These are phyloP conservation scores for Torulaspora gathmanii DNA, from an alignment of 805 yeast species.

Conservation along the genomic window DNA sequence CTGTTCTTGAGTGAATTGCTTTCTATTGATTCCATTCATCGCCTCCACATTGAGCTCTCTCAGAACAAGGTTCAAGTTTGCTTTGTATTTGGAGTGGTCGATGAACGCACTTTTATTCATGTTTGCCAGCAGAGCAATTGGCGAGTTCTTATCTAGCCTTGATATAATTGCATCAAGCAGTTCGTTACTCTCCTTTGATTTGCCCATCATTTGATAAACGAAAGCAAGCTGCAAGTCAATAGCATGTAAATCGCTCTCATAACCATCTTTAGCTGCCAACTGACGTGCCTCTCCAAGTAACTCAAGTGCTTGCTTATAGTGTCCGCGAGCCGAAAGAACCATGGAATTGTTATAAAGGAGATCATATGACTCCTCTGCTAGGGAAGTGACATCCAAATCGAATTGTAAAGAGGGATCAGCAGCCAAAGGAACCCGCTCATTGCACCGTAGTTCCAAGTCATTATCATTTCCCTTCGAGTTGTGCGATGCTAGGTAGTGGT, in stretches of 20 bases:
- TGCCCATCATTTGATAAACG: conserved; percentile 43
- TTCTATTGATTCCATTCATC: conserved; percentile 18
- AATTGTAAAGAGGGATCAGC: conserved; percentile 35
- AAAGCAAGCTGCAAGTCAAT: conserved; percentile 58
- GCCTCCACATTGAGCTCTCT: conserved; percentile 36
- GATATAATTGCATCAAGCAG: conserved; percentile 37
- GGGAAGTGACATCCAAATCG: conserved; percentile 11
- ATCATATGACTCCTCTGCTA: conserved; percentile 47
- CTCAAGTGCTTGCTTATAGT: conserved; percentile 40
- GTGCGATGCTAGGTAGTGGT: conserved; percentile 42
- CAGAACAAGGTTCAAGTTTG: conserved; percentile 30
- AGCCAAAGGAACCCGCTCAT: conserved; percentile 63
- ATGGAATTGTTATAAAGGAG: conserved; percentile 60
- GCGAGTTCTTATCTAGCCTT: conserved; percentile 22
- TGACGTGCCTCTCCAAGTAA: conserved; percentile 44
- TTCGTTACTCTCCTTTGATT: conserved; percentile 35
- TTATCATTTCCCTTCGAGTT: conserved; percentile 36
- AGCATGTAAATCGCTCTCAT: conserved; percentile 51
- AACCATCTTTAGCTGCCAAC: conserved; percentile 39
- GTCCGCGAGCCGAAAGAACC: conserved; percentile 44
- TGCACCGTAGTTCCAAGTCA: conserved; percentile 54
- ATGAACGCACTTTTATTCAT: conserved; percentile 32
- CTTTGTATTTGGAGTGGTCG: conserved; percentile 31
- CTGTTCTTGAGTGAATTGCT: conserved; percentile 28
- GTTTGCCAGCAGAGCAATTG: conserved; percentile 30